phyloP scores from a whole-genome alignment of 208 protist species.

The Trypanosoma caninum region DNA sequence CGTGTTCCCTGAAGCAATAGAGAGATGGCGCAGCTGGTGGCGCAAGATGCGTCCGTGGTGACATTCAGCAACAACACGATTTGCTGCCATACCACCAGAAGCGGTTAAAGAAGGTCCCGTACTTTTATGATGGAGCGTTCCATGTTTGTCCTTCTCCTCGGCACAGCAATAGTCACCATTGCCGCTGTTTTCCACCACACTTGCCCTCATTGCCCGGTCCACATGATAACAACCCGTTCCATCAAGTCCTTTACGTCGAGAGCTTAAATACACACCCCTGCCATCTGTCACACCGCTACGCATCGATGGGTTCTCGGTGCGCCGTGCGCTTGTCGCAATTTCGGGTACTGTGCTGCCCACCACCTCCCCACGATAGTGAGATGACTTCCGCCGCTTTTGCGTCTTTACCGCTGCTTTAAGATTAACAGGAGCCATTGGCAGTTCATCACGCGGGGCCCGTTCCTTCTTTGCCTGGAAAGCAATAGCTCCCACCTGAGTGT shows the following conservation, averaged over 20 bases:
- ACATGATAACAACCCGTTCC: no score
- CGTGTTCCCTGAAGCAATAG: not conserved
- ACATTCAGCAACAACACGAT: no score
- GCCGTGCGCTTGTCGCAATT: constrained; percentile 22
- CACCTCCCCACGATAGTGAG: not conserved
- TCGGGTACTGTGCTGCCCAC: constrained; percentile 23
- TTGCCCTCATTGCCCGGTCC: no score
- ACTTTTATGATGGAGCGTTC: no score
- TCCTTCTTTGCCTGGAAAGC: not conserved
- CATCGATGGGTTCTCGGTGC: constrained; percentile 24
- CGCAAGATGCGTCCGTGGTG: not conserved
- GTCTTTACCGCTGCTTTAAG: not conserved
- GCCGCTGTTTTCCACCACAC: no score
- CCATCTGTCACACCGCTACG: constrained; percentile 13
- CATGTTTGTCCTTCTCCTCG: no score
- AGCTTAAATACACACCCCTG: not conserved
- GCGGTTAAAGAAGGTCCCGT: no score
- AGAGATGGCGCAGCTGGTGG: not conserved
- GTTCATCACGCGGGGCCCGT: not conserved
- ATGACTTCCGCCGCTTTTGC: not conserved
- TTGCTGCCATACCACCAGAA: no score
- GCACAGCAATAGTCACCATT: no score
- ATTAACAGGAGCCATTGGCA: not conserved
- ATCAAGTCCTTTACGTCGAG: no score
- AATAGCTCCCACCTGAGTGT: no score